Evolutionary conservation across 192 early-diverging fungal species (phyloP).

Genomic region (Hyaloraphidium curvatum): DNA sequence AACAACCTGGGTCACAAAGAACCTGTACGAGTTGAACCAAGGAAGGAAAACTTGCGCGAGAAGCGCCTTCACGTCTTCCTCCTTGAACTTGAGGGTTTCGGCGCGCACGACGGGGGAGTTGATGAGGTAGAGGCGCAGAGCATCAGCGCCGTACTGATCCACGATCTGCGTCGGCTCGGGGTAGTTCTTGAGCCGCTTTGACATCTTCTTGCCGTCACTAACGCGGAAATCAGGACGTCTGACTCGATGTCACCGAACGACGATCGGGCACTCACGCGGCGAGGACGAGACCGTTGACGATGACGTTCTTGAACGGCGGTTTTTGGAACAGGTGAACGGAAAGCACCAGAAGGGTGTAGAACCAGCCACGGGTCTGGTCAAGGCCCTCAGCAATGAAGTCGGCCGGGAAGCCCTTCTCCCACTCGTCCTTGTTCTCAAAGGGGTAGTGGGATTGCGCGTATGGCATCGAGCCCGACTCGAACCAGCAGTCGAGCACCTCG

Average conservation of each 20-base stretch:
- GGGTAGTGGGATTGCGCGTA: conserved; percentile 99
- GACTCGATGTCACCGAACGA: not conserved
- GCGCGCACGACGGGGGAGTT: conserved; percentile 95
- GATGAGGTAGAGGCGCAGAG: conserved; percentile 81
- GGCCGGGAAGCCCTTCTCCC: conserved; percentile 78
- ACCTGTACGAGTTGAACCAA: conserved; percentile 97
- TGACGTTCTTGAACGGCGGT: conserved; percentile 92
- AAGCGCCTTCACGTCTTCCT: conserved; percentile 92
- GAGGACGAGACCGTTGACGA: conserved; percentile 88
- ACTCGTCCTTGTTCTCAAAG: conserved; percentile 87
- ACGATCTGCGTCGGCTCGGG: conserved; percentile 73
- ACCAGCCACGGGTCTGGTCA: conserved; percentile 99
- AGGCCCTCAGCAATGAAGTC: conserved; percentile 99
- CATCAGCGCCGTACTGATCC: conserved; percentile 81
- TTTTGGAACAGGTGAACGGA: conserved; percentile 89
- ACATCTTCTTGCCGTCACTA: conserved; percentile 99
- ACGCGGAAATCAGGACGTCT: not conserved
- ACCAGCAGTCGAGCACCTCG: conserved; percentile 99
- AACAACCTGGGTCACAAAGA: conserved; percentile 80
- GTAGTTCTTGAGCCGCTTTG: conserved; percentile 96
- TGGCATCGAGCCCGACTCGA: conserved; percentile 90
- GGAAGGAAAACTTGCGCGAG: conserved; percentile 86
- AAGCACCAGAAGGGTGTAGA: conserved; percentile 94
- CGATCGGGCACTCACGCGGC: conserved; percentile 33
- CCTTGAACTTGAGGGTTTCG: conserved; percentile 84